A percentile compares a stretch with the other conserved stretches of the same genome.
phyloP scores from a whole-genome alignment of 1,139 yeast genomes.

The Debaryomyces psychrophilus region DNA sequence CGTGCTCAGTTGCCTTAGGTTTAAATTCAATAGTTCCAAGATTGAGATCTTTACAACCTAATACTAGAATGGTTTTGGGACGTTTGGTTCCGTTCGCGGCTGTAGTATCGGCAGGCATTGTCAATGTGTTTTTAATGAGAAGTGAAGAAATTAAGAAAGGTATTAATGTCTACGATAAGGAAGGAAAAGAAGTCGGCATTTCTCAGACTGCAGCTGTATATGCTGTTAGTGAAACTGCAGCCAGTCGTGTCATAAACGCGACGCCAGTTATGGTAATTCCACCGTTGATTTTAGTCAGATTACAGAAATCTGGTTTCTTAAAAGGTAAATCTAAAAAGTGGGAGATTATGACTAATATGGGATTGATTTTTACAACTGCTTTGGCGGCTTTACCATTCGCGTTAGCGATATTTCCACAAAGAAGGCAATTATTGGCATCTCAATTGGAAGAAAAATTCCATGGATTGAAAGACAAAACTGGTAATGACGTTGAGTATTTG shows the following conservation, averaged over 20 bases:
- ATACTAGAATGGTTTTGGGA: slow-evolving; percentile 69
- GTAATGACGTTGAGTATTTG: slow-evolving; percentile 60
- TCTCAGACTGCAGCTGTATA: slow-evolving; percentile 85
- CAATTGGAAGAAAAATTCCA: slow-evolving; percentile 68
- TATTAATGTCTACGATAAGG: slow-evolving; percentile 64
- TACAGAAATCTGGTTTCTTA: slow-evolving; percentile 67
- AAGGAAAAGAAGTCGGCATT: slow-evolving; percentile 72
- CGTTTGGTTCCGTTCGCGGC: slow-evolving; percentile 97
- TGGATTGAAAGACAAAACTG: slow-evolving; percentile 62
- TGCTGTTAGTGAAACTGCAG: slow-evolving; percentile 97
- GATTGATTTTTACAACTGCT: slow-evolving; percentile 81
- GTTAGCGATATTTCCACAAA: slow-evolving; percentile 91
- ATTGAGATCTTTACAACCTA: slow-evolving; percentile 65
- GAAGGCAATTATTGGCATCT: slow-evolving; percentile 59
- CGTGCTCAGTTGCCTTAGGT: slow-evolving; percentile 94
- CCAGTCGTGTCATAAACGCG: slow-evolving; percentile 91
- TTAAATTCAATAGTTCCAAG: slow-evolving; percentile 86
- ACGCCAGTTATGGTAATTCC: slow-evolving; percentile 98
- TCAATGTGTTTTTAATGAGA: slow-evolving; percentile 93
- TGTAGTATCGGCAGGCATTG: slow-evolving; percentile 93
- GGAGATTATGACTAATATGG: slow-evolving; percentile 75
- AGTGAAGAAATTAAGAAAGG: slow-evolving; percentile 92
- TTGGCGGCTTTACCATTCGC: slow-evolving; percentile 92
- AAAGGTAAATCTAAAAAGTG: slow-evolving; percentile 66
- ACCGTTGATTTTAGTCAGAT: slow-evolving; percentile 74